These are phyloP conservation scores for Penicillium janthinellum DNA, from an alignment of 2,329 filamentous ascomycete species.

Conservation along the genomic window DNA sequence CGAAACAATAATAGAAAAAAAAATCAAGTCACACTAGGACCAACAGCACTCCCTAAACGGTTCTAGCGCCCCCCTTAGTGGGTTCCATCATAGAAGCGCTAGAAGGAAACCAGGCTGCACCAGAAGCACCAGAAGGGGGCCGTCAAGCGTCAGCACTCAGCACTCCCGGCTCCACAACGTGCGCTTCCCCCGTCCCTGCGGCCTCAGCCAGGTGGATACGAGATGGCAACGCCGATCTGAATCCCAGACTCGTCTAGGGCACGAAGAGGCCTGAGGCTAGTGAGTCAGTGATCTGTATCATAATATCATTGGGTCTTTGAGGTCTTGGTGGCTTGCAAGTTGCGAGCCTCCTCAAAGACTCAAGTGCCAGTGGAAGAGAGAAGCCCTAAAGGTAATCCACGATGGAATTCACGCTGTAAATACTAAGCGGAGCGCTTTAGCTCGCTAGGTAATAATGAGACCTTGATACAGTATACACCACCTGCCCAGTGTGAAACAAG, in stretches of 20 bases:
- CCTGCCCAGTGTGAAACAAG: conserved; percentile 17
- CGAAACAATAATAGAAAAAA: neutral
- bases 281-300: neutral
- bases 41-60: conserved; percentile 6
- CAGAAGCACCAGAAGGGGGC: conserved; percentile 40
- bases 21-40: neutral
- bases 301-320: neutral
- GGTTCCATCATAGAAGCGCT: conserved; percentile 28
- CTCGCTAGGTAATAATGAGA: neutral
- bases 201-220: conserved; percentile 31
- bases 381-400: too few relatives aligned
- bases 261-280: neutral
- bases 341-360: neutral
- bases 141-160: conserved; percentile 33
- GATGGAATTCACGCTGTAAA: neutral
- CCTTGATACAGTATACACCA: neutral
- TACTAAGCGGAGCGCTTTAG: neutral
- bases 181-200: conserved; percentile 32
- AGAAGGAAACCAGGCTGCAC: conserved; percentile 36
- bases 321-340: neutral
- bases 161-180: conserved; percentile 36
- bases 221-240: conserved; percentile 33
- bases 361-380: too few relatives aligned
- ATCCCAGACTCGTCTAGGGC: conserved; percentile 16
- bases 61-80: conserved; percentile 23